Base-by-base conservation (phyloP, 768 basidiomycete species). In the Suillus alpinus region DNA sequence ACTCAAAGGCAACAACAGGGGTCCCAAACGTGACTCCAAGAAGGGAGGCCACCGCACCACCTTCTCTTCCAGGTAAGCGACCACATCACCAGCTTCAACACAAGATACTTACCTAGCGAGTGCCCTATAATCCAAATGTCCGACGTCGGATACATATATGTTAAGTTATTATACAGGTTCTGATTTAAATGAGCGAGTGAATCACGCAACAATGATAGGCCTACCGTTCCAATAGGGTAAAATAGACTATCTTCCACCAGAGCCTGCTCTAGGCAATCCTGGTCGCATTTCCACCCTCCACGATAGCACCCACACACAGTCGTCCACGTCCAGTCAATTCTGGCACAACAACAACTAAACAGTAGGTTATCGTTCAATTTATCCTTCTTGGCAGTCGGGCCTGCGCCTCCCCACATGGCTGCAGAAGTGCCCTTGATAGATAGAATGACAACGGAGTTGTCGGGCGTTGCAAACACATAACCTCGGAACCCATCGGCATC, bases 391-490 rank as follows among this genome's bases (percentile, higher is more conserved):
- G 81, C 81, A n/a, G 96, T 98, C 14, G 88, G 87, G 0, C 94
- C 93, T 0, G 86, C 87, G 20, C 88, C 83, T 1, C 91, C 85
- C 56, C 93, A 82, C 10, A 86, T 55, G 3, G 83, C 84, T 0
- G 91, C 85, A n/a, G 92, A 92, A 0, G 95, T 97, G 37, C 96
- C 96, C 73, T 98, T 98, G 80, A 98, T 90, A 29, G 93, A 85
- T 40, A 98, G 80, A 32, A 96, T 83, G 43, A 98, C 81, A 0
- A 92, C 95, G 41, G 82, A 79, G 71, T 98, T 97, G 72, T 92
- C 88, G 1, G 81, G 78, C 1, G 86, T 88, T 20, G 90, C 92
- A 68, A 96, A 97, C 18, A 98, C 88, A 67, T 97, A 90, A 0
- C 96, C 96, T 7, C 95, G 83, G 60, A 98, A 87, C 2, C 93